phyloP scores from a whole-genome alignment of 2,329 filamentous ascomycete genomes.

The Aureobasidium sp. region DNA sequence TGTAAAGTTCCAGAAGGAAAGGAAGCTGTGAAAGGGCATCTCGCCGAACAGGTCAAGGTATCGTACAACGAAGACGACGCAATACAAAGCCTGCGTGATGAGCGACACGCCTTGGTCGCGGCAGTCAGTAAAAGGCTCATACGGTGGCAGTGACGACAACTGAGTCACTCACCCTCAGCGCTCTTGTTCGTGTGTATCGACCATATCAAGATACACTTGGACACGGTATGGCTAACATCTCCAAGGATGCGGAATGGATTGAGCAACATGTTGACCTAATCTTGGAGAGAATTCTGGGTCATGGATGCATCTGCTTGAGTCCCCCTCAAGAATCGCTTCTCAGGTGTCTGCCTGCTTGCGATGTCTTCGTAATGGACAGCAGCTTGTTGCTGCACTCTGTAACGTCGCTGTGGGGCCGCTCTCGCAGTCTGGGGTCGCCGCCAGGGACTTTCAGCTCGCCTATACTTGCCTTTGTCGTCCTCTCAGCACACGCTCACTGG shows the following conservation, averaged over 20 bases:
- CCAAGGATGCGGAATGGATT: constrained; percentile 49
- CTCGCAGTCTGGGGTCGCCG: not conserved
- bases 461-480: not conserved
- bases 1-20: constrained; percentile 60
- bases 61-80: constrained; percentile 74
- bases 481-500: too few species aligned
- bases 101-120: constrained; percentile 87
- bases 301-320: not conserved
- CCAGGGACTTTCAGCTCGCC: not conserved
- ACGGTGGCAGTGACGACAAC: not conserved
- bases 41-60: constrained; percentile 72
- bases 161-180: constrained; percentile 19
- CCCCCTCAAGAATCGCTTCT: not conserved
- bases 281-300: not conserved
- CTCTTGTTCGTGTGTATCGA: constrained; percentile 18
- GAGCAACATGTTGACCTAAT: not conserved
- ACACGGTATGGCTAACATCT: constrained; percentile 76
- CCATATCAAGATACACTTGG: constrained; percentile 54
- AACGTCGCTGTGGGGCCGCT: not conserved
- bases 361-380: not conserved
- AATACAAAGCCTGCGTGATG: constrained; percentile 84
- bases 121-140: constrained; percentile 48
- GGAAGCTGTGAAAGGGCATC: constrained; percentile 25
- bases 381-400: not conserved
- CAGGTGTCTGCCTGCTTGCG: not conserved